A percentile compares a stretch with the other conserved stretches of the same genome.
Conservation (phyloP, 805 yeast species). For the Wickerhamiella occidentalis region DNA sequence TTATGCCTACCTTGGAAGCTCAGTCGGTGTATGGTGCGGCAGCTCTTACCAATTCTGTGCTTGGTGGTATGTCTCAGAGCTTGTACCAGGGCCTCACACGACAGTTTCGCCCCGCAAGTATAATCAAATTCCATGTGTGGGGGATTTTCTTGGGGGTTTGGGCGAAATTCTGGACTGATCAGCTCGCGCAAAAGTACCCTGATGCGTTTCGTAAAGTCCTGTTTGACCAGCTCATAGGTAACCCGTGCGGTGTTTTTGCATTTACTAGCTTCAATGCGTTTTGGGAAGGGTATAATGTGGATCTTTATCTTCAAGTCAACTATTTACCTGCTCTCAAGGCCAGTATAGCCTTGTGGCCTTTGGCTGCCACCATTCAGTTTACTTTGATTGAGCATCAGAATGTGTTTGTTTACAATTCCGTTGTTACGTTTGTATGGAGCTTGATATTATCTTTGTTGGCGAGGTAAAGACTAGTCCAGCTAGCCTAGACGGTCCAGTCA, state of each 20-base stretch:
- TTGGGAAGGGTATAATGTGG: constrained; percentile 30
- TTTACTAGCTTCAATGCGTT: constrained; percentile 27
- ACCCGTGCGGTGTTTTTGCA: constrained; percentile 26
- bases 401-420: constrained; percentile 20
- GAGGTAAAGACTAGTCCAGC: not conserved
- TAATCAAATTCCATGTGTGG: constrained; percentile 29
- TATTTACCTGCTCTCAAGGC: constrained; percentile 20
- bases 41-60: constrained; percentile 23
- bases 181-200: constrained; percentile 20
- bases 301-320: constrained; percentile 23
- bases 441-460: constrained; percentile 15
- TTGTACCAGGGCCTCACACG: constrained; percentile 23
- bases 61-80: constrained; percentile 28
- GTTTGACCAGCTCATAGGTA: constrained; percentile 28
- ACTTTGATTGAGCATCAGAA: constrained; percentile 17
- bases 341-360: constrained; percentile 22
- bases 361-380: constrained; percentile 21
- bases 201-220: constrained; percentile 20
- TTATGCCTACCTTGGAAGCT: constrained; percentile 20
- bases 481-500: too few relatives aligned
- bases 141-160: constrained; percentile 28
- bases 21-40: constrained; percentile 26
- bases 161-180: constrained; percentile 31
- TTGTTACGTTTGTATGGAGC: constrained; percentile 25
- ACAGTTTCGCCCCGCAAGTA: constrained; percentile 16